Conservation (phyloP, 805 yeast genomes). For the Yamadazyma olivae region DNA sequence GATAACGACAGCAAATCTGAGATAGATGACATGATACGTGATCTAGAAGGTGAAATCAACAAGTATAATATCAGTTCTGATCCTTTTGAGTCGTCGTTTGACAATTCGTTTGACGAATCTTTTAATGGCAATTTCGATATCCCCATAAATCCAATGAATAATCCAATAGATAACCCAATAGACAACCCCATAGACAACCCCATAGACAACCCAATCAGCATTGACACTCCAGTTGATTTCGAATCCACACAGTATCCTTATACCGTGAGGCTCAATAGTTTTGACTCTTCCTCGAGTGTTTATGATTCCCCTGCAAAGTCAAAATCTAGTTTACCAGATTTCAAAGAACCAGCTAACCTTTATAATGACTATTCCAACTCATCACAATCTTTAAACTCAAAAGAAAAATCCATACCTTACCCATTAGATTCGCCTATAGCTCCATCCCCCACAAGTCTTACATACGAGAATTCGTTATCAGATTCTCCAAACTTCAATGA, state of each 20-base stretch:
- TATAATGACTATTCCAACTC: background rate
- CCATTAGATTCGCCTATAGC: slow-evolving; percentile 15
- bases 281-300: slow-evolving; percentile 11
- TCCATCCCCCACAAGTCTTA: slow-evolving; percentile 10
- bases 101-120: background rate
- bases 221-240: too few relatives aligned
- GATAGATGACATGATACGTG: background rate
- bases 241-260: background rate
- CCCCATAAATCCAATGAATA: background rate
- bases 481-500: slow-evolving; percentile 5
- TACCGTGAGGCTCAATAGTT: background rate
- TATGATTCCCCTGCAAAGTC: slow-evolving; percentile 14
- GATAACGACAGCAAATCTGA: background rate
- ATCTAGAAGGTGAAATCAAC: slow-evolving; percentile 5
- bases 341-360: background rate
- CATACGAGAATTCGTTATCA: slow-evolving; percentile 5
- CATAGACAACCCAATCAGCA: too few relatives aligned
- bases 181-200: too few relatives aligned
- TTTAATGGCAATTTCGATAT: background rate
- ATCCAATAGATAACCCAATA: too few relatives aligned
- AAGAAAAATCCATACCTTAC: slow-evolving; percentile 7
- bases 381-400: background rate
- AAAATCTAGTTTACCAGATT: background rate
- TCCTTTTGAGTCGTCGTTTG: background rate
- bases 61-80: background rate